phyloP scores from a whole-genome alignment of 306 rosid genomes.

The Dryas octopetala region DNA sequence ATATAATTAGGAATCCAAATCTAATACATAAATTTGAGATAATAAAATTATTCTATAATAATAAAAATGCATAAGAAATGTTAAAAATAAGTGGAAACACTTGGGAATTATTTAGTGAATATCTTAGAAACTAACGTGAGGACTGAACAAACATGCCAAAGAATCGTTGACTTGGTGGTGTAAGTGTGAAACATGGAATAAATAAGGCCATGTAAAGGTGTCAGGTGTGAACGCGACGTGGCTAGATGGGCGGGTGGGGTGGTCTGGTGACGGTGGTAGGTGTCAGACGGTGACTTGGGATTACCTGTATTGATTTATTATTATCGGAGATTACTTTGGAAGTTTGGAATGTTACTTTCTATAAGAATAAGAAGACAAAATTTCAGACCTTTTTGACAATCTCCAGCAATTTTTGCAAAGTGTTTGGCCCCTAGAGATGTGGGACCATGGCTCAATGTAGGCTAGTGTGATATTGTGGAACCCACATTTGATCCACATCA shows the following conservation, averaged over 20 bases:
- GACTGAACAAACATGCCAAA: neutral
- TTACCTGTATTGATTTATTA: neutral
- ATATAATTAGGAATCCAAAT: too few species aligned
- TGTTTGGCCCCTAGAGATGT: slow-evolving; percentile 3
- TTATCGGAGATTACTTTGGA: neutral
- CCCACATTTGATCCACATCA: neutral
- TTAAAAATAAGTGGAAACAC: neutral
- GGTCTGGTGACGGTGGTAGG: slow-evolving; percentile 17
- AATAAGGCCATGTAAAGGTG: neutral
- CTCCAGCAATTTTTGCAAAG: neutral
- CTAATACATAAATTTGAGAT: too few species aligned
- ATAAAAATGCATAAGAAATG: too few species aligned
- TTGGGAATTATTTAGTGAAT: neutral
- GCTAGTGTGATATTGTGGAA: neutral
- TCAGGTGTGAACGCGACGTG: slow-evolving; percentile 35
- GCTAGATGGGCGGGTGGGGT: slow-evolving; percentile 4
- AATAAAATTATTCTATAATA: too few species aligned
- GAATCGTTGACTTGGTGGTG: slow-evolving; percentile 8
- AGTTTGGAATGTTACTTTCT: neutral
- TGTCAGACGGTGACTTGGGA: slow-evolving; percentile 31
- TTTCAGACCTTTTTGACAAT: slow-evolving; percentile 8
- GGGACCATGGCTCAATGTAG: neutral
- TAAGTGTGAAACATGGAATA: slow-evolving; percentile 17
- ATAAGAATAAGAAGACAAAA: neutral
- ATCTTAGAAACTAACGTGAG: neutral